Percentiles rank a stretch among this genome's conserved stretches.
Conservation (phyloP, 1,284 basidiomycete species). For the Cryptococcus amylolentus region DNA sequence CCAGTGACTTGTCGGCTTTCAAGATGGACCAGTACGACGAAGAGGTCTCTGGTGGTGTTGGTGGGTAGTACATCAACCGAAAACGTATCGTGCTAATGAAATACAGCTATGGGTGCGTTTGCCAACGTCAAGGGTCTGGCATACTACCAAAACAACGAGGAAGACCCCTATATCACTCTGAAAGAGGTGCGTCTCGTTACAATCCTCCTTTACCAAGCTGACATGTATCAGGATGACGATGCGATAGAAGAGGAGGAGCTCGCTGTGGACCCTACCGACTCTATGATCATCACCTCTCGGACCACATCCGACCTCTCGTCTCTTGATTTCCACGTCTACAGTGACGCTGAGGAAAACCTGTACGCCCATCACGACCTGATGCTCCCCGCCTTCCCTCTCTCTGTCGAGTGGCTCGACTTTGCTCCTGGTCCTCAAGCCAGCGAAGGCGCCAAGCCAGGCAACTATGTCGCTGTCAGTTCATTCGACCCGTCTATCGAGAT, state of each 20-base stretch:
- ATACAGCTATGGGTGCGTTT: conserved; percentile 75
- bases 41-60: conserved; percentile 61
- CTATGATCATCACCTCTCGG: conserved; percentile 87
- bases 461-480: conserved; percentile 93
- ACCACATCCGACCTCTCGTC: conserved; percentile 97
- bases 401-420: conserved; percentile 98
- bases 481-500: conserved; percentile 99
- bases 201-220: neutral
- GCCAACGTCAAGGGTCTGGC: conserved; percentile 93
- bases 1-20: conserved; percentile 83
- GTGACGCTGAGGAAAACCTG: conserved; percentile 85
- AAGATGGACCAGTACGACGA: conserved; percentile 92
- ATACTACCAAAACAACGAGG: conserved; percentile 85
- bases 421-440: conserved; percentile 49
- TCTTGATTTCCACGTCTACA: conserved; percentile 91
- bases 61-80: conserved; percentile 48
- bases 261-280: conserved; percentile 84
- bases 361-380: conserved; percentile 98
- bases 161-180: conserved; percentile 95
- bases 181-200: conserved; percentile 65
- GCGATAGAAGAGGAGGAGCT: conserved; percentile 85
- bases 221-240: conserved; percentile 61
- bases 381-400: conserved; percentile 95
- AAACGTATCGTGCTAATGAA: neutral
- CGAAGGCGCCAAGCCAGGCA: conserved; percentile 57